A percentile compares a stretch with the other conserved stretches of the same genome.
Evolutionary conservation across 106 monocot genomes (phyloP).

Genomic region (Dendrobium chrysotoxum): DNA sequence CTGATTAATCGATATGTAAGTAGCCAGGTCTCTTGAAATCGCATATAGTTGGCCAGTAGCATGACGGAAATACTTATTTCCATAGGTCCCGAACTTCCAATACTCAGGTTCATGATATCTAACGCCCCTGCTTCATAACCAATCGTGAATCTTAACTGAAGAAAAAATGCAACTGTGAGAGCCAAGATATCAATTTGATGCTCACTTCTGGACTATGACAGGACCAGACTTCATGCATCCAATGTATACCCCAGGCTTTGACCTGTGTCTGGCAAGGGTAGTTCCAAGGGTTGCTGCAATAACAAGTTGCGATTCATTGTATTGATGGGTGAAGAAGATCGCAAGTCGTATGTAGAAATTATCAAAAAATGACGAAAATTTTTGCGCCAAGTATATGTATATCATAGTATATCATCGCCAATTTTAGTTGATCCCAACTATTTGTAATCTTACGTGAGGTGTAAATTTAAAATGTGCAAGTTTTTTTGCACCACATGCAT

Average conservation of each 20-base stretch:
- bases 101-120: slow-evolving; percentile 53
- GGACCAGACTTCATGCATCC: slow-evolving; percentile 31
- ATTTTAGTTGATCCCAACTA: too few relatives aligned
- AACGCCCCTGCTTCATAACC: slow-evolving; percentile 26
- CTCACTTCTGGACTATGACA: slow-evolving; percentile 38
- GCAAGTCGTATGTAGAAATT: too few relatives aligned
- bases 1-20: slow-evolving; percentile 49
- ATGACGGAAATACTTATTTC: slow-evolving; percentile 60
- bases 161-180: neutral
- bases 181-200: neutral
- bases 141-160: neutral
- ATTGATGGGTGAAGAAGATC: too few relatives aligned
- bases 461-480: too few relatives aligned
- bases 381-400: too few relatives aligned
- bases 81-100: slow-evolving; percentile 49
- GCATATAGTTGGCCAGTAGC: slow-evolving; percentile 55
- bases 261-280: slow-evolving; percentile 9
- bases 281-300: slow-evolving; percentile 18
- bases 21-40: slow-evolving; percentile 53
- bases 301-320: too few relatives aligned
- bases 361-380: too few relatives aligned
- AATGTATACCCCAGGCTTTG: slow-evolving; percentile 15
- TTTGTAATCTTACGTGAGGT: too few relatives aligned
- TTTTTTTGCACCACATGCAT: too few relatives aligned
- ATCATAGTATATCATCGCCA: too few relatives aligned